A percentile compares a stretch with the other conserved stretches of the same genome.
phyloP scores from a whole-genome alignment of 768 basidiomycete species.

The Mrakia hoshinonis region DNA sequence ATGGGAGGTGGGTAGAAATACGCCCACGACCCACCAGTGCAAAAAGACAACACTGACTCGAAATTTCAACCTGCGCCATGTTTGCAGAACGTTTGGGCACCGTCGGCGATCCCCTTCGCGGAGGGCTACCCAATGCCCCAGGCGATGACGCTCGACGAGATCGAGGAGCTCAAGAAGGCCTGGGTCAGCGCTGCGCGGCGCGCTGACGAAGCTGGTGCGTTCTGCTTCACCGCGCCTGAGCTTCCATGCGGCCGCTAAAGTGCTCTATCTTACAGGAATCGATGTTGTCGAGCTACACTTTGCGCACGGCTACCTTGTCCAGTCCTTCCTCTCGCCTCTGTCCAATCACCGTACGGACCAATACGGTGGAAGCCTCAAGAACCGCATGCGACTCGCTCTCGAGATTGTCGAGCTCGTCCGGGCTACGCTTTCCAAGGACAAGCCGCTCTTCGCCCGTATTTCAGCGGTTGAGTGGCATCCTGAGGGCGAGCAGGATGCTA shows the following conservation, averaged over 20 bases:
- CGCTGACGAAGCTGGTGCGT: slow-evolving; percentile 25
- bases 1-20: slow-evolving; percentile 5
- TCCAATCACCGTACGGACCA: slow-evolving; percentile 54
- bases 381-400: slow-evolving; percentile 51
- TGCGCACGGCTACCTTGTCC: slow-evolving; percentile 40
- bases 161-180: slow-evolving; percentile 27
- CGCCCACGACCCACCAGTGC: not conserved
- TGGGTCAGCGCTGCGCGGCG: slow-evolving; percentile 27
- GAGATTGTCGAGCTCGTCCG: slow-evolving; percentile 37
- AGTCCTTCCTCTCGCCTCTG: slow-evolving; percentile 56
- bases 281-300: slow-evolving; percentile 15
- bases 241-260: not conserved
- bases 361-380: slow-evolving; percentile 61
- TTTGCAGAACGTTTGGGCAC: slow-evolving; percentile 30
- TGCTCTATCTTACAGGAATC: slow-evolving; percentile 6
- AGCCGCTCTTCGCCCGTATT: slow-evolving; percentile 15
- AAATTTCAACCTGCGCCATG: not conserved
- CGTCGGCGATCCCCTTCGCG: slow-evolving; percentile 28
- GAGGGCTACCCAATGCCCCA: slow-evolving; percentile 18
- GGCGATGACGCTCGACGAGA: slow-evolving; percentile 28
- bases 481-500: slow-evolving; percentile 12
- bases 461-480: slow-evolving; percentile 15
- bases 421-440: slow-evolving; percentile 14
- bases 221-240: not conserved
- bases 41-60: not conserved